These are phyloP conservation scores for Vitis labrusca DNA, from an alignment of 164 flowering plant species.

Conservation along the genomic window DNA sequence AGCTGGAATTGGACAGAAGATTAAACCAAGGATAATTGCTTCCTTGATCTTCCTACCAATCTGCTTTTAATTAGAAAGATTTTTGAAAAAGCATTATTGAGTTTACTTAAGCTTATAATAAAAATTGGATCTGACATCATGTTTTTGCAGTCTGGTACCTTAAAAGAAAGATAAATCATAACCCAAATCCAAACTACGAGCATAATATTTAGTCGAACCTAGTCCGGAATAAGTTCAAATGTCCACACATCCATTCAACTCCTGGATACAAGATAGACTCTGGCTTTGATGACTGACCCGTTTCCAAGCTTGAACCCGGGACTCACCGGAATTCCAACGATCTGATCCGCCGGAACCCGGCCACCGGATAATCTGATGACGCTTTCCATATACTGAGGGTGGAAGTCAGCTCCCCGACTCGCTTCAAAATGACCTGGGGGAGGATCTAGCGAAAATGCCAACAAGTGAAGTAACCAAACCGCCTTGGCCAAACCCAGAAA, in stretches of 20 bases:
- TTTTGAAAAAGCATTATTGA: too few species aligned
- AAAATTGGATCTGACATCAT: too few species aligned
- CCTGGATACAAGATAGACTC: constrained; percentile 68
- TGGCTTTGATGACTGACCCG: constrained; percentile 69
- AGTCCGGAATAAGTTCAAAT: too few species aligned
- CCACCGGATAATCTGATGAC: constrained; percentile 55
- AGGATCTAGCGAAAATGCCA: constrained; percentile 84
- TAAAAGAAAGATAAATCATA: too few species aligned
- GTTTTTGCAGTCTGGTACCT: too few species aligned
- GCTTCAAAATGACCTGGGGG: constrained; percentile 79
- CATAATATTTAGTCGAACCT: too few species aligned
- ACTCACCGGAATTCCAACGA: constrained; percentile 78
- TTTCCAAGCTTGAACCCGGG: constrained; percentile 85
- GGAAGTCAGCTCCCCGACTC: constrained; percentile 75
- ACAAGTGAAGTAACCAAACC: constrained; percentile 86
- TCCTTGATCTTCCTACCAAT: too few species aligned
- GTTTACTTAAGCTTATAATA: too few species aligned
- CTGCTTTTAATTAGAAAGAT: too few species aligned
- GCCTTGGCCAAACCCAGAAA: constrained; percentile 78
- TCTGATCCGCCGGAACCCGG: constrained; percentile 40
- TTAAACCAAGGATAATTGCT: too few species aligned
- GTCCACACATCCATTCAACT: not conserved
- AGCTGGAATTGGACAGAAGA: too few species aligned
- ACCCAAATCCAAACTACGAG: too few species aligned
- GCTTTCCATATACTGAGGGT: constrained; percentile 86